Evolutionary conservation across 345 rosid genomes (phyloP), one percentile per base, ranked within the genome.

Genomic region (Murraya koenigii): DNA sequence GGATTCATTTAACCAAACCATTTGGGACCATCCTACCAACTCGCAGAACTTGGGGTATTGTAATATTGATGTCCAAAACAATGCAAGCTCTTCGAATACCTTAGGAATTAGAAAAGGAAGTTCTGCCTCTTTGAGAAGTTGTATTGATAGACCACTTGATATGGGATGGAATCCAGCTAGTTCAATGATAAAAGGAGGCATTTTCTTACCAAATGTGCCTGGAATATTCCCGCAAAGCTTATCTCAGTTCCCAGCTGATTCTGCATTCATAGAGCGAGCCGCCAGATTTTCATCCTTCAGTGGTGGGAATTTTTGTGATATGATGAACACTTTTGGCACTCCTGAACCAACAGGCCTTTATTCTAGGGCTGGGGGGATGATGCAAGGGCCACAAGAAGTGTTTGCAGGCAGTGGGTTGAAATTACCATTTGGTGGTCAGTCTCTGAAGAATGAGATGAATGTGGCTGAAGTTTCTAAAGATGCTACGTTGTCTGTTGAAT

Each of bases 181-280:
- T 79, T 74, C 93, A 71, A 82, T 92, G 88, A 71, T 86, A 80
- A 93, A 89, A 85, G 93, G 89, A 61, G 91, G 88, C 20, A 77
- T 86, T 65, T 67, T 89, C 74, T 82, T 90, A 64, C 91, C 98
- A 7, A 89, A 83, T 82, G 81, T 76, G 0, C 82, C 88, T 36
- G 89, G 90, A 75, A 80, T 85, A 68, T 87, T 92, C 47, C 90
- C 94, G 1, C 91, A 88, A 65, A 84, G 91, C 69, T 86, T 91
- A 84, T 86, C 96, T 75, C 98, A 92, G 88, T 89, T 96, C 72
- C 97, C 97, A 35, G 85, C 97, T 75, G 97, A 93, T 86, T 87
- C 97, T 13, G 97, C 91, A 0, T 93, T 96, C 81, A 93, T 92
- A 71, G 98, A 96, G 89, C 96, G 98, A 69, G 97, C 99, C 0